Evolutionary conservation across 257 asterid species (phyloP), one percentile per base, ranked within the genome.

Genomic region (Marsdenia floribunda): DNA sequence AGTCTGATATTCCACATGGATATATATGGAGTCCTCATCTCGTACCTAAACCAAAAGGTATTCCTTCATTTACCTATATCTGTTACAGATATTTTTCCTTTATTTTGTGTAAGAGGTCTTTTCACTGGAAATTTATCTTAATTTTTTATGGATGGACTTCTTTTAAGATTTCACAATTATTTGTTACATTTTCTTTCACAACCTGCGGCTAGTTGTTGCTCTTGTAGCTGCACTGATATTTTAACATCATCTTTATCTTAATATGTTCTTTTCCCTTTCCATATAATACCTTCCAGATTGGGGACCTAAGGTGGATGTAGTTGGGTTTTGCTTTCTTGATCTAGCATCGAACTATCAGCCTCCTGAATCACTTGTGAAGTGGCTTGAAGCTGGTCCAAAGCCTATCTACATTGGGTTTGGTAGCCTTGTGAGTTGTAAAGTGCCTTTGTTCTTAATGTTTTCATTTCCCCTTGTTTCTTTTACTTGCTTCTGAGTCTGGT

Each of bases 11-110:
- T 75, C 97, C 99, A 15, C 88, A 90, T 81, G 97, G 96, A 74
- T 94, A 94, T 79, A 94, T 94, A 68, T 94, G 99, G 97, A 94
- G 99, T 82, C 99, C 99, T 78, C 97, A 94, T 79, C 97, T 94
- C 77, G 99, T 94, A 72, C 96, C 99, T 47, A 94, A 94, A 81
- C 97, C 97, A 75, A 94, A 94, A 94, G 99, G 99, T 94, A 63
- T 49, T 60, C n/a, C 63, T 19, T 59, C 50, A 11, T n/a, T 11
- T 22, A 33, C 47, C 37, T 49, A 44, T 5, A 40, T 69, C 16
- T 33, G 5, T 60, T 35, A 29, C 16, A 37, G 47, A 73, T 61
- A n/a, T 33, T 16, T 6, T 58, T 58, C 38, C 44, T 8, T 49
- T 18, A 33, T 68, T 49, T 68, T 68, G 13, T 26, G 4, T 19